phyloP scores from a whole-genome alignment of 2,329 filamentous ascomycete species.

The Xylaria arbuscula region DNA sequence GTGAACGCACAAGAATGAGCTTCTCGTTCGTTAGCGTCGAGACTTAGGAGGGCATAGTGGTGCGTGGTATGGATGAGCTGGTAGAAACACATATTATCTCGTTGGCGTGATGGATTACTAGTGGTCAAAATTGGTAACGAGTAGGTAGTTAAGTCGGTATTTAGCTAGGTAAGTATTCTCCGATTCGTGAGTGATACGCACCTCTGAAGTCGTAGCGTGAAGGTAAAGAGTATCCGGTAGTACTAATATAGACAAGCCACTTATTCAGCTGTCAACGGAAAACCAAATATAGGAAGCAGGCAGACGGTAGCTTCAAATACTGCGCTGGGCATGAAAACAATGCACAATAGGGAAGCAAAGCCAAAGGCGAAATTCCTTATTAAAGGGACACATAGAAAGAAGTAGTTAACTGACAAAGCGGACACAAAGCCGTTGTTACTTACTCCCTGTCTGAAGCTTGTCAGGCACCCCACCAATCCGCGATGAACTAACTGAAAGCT shows the following conservation, averaged over 20 bases:
- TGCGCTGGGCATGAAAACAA: background rate
- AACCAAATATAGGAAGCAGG: background rate
- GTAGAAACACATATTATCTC: slow-evolving; percentile 30
- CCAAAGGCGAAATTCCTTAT: background rate
- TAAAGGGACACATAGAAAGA: background rate
- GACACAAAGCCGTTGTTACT: background rate
- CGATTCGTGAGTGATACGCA: background rate
- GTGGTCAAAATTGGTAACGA: background rate
- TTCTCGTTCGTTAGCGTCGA: slow-evolving; percentile 23
- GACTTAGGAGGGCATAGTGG: slow-evolving; percentile 29
- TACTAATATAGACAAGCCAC: too few species aligned
- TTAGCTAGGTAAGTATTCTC: background rate
- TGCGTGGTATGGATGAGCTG: slow-evolving; percentile 34
- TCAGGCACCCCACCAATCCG: background rate
- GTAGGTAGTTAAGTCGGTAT: background rate
- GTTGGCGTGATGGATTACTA: background rate
- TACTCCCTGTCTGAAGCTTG: background rate
- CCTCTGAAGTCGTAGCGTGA: background rate
- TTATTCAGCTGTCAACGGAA: too few species aligned
- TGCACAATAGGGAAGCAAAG: background rate
- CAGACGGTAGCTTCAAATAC: background rate
- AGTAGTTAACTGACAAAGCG: background rate
- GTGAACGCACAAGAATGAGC: slow-evolving; percentile 4
- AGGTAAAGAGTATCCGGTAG: too few species aligned
- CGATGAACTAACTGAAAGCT: background rate